phyloP scores from a whole-genome alignment of 129 eudicot genomes.

The Heracleum sosnowskyi region DNA sequence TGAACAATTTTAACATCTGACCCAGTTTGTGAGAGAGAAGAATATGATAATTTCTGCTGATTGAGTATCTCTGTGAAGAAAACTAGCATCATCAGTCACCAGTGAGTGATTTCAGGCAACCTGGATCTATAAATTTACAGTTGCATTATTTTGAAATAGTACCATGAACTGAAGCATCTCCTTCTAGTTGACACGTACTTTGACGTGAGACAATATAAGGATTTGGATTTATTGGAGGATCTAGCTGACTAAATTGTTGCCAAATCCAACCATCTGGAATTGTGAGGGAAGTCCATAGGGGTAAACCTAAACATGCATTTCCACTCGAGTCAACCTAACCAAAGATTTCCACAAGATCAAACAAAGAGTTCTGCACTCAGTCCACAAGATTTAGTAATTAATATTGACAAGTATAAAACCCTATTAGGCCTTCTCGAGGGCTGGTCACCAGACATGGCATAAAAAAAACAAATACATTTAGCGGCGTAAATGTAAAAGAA shows the following conservation, averaged over 20 bases:
- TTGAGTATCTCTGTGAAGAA: conserved; percentile 66
- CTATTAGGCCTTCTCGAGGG: neutral
- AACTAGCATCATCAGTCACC: conserved; percentile 1
- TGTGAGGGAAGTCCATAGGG: conserved; percentile 67
- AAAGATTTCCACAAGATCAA: conserved; percentile 18
- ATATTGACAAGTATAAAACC: neutral
- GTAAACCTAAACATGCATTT: conserved; percentile 23
- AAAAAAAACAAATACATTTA: conserved; percentile 5
- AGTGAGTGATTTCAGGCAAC: neutral
- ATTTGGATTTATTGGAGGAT: conserved; percentile 22
- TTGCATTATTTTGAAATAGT: conserved; percentile 13
- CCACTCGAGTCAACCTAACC: conserved; percentile 59
- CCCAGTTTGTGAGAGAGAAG: conserved; percentile 69
- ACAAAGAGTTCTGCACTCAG: no score
- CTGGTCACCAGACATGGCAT: neutral
- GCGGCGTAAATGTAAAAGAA: conserved; percentile 6
- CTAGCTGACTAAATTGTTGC: conserved; percentile 39
- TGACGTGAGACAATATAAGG: conserved; percentile 43
- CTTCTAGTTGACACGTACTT: conserved; percentile 92
- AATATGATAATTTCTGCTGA: conserved; percentile 50
- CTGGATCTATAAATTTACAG: neutral
- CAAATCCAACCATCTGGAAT: conserved; percentile 81
- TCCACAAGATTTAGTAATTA: neutral
- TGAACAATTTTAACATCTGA: conserved; percentile 88
- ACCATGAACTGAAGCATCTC: conserved; percentile 84